A percentile compares a stretch with the other conserved stretches of the same genome.
phyloP scores from a whole-genome alignment of 2,329 filamentous ascomycete genomes.

The Shiraia bambusicola region DNA sequence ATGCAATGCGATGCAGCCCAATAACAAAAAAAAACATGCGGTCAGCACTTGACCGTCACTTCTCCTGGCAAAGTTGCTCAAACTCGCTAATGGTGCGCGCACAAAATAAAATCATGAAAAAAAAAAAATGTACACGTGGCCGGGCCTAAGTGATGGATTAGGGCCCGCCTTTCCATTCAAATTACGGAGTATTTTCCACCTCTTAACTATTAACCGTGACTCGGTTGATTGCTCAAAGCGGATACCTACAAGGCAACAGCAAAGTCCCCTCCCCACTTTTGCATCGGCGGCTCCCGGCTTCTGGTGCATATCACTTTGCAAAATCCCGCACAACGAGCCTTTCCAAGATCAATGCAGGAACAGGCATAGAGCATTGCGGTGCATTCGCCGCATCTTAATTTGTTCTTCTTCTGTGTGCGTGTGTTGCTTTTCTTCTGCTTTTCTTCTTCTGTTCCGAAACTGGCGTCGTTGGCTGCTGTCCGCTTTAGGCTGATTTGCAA shows the following conservation, averaged over 20 bases:
- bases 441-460: too few relatives aligned
- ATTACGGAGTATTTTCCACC: not conserved
- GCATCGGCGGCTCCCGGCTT: conserved; percentile 2
- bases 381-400: not conserved
- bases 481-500: too few relatives aligned
- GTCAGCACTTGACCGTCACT: conserved; percentile 7
- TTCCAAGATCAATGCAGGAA: not conserved
- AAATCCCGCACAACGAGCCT: not conserved
- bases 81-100: not conserved
- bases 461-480: too few relatives aligned
- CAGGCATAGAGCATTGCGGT: not conserved
- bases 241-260: conserved; percentile 2
- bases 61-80: not conserved
- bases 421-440: too few relatives aligned
- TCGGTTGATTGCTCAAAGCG: conserved; percentile 3
- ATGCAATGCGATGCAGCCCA: not conserved
- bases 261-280: not conserved
- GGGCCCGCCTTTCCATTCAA: too few relatives aligned
- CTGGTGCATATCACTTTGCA: not conserved
- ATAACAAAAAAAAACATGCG: conserved; percentile 1
- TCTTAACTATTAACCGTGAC: too few relatives aligned
- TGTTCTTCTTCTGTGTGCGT: too few relatives aligned
- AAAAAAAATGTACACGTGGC: not conserved
- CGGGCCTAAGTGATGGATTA: not conserved
- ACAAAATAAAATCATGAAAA: not conserved